Evolutionary conservation across 2,329 filamentous ascomycete species (phyloP).

Genomic region (Lasiodiplodia sp.): DNA sequence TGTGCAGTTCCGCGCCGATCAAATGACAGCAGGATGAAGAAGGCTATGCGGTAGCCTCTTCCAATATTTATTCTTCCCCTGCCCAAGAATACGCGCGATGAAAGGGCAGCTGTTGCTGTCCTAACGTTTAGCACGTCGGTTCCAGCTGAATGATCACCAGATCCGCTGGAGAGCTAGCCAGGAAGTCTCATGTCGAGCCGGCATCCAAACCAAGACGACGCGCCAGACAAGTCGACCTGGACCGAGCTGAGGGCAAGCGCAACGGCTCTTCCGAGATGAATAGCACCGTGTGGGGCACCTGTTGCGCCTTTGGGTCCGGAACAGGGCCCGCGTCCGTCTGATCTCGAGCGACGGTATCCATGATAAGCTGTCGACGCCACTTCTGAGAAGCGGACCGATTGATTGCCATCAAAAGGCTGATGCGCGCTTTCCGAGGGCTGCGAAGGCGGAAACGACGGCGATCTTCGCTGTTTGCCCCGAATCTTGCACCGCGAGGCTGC

Average conservation of each 20-base stretch:
- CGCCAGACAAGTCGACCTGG: background rate
- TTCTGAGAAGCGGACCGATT: conserved; percentile 21
- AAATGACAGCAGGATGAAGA: background rate
- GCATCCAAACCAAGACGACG: background rate
- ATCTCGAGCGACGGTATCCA: conserved; percentile 7
- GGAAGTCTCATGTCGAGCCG: conserved; percentile 7
- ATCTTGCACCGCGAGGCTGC: background rate
- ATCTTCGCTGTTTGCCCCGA: conserved; percentile 16
- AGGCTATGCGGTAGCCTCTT: background rate
- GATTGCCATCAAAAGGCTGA: conserved; percentile 7
- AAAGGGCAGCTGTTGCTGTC: background rate
- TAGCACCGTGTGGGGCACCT: background rate
- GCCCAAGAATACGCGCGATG: background rate
- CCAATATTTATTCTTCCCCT: background rate
- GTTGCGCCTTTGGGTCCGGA: background rate
- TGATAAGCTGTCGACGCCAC: conserved; percentile 16
- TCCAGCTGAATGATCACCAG: conserved; percentile 21
- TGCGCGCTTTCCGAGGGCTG: conserved; percentile 17
- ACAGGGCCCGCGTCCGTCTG: background rate
- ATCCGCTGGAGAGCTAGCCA: conserved; percentile 14
- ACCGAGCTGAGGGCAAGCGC: background rate
- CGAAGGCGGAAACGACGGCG: conserved; percentile 2
- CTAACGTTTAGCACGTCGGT: background rate
- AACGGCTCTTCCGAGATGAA: background rate
- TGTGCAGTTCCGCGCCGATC: background rate